Conservation (phyloP, 2,329 filamentous ascomycete genomes). For the Alternaria ethzedia region DNA sequence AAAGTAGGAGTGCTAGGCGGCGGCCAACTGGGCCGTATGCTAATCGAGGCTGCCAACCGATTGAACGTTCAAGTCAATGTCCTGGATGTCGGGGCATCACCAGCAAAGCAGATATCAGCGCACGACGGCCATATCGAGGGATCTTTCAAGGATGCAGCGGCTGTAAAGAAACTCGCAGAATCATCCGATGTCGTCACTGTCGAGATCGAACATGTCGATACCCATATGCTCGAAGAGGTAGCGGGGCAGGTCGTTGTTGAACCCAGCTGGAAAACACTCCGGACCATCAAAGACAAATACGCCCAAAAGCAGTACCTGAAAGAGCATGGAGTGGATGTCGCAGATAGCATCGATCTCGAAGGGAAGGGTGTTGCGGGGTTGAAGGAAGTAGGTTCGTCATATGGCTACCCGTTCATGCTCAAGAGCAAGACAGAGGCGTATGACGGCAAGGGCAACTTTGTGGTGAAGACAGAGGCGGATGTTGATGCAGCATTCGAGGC, state of each 20-base stretch:
- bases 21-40: constrained; percentile 82
- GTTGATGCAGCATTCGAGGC: constrained; percentile 71
- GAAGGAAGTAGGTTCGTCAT: constrained; percentile 64
- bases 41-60: constrained; percentile 82
- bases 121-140: constrained; percentile 78
- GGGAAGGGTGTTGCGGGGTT: constrained; percentile 67
- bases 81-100: constrained; percentile 76
- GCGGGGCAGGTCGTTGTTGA: constrained; percentile 70
- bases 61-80: constrained; percentile 81
- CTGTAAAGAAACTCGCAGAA: constrained; percentile 79
- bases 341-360: constrained; percentile 71
- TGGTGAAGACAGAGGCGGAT: constrained; percentile 64
- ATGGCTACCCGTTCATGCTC: constrained; percentile 89
- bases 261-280: constrained; percentile 84
- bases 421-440: constrained; percentile 91
- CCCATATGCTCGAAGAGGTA: constrained; percentile 85
- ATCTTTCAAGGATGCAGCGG: constrained; percentile 83
- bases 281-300: constrained; percentile 93
- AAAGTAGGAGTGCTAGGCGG: constrained; percentile 50
- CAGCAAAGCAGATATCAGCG: constrained; percentile 84
- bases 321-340: constrained; percentile 72
- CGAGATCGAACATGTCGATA: constrained; percentile 95
- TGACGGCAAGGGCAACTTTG: constrained; percentile 82
- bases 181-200: constrained; percentile 83
- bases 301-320: constrained; percentile 82